A percentile compares a stretch with the other conserved stretches of the same genome.
Evolutionary conservation across 2,329 filamentous ascomycete genomes (phyloP).

Genomic region (Annulohypoxylon truncatum): DNA sequence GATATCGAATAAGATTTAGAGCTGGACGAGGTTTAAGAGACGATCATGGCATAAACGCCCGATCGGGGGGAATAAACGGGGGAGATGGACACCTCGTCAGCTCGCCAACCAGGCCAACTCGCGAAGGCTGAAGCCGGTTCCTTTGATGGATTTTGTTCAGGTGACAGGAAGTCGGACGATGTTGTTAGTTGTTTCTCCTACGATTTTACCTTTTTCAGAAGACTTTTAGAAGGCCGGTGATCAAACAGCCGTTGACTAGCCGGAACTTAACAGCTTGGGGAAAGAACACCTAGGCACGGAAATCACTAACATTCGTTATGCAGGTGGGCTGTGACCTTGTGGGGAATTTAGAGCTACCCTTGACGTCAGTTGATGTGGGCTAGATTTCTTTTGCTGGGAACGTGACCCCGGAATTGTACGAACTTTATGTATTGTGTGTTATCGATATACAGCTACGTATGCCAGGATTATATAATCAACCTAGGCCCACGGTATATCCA

Average conservation of each 20-base stretch:
- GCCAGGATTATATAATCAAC: neutral
- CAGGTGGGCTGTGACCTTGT: constrained; percentile 24
- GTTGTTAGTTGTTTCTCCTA: constrained; percentile 8
- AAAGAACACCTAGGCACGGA: constrained; percentile 4
- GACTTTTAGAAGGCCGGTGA: constrained; percentile 19
- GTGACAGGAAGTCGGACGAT: constrained; percentile 35
- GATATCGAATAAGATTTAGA: constrained; percentile 22
- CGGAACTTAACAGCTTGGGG: neutral
- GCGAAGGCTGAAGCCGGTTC: constrained; percentile 18
- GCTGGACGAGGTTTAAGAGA: neutral
- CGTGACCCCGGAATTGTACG: constrained; percentile 17
- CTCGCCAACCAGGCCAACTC: constrained; percentile 9
- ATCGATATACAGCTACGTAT: neutral
- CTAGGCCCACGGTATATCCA: neutral
- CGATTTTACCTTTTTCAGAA: neutral
- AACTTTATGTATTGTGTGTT: neutral
- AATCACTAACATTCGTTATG: constrained; percentile 1
- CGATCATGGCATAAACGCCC: constrained; percentile 30
- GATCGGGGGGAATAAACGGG: neutral
- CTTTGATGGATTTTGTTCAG: constrained; percentile 23
- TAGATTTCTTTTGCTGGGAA: constrained; percentile 12
- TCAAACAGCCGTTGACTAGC: neutral
- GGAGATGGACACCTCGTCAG: constrained; percentile 2
- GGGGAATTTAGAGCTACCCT: constrained; percentile 23
- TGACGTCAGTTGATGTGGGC: constrained; percentile 29